phyloP scores from a whole-genome alignment of 345 rosid species.

The Raphanus raphanistrum region DNA sequence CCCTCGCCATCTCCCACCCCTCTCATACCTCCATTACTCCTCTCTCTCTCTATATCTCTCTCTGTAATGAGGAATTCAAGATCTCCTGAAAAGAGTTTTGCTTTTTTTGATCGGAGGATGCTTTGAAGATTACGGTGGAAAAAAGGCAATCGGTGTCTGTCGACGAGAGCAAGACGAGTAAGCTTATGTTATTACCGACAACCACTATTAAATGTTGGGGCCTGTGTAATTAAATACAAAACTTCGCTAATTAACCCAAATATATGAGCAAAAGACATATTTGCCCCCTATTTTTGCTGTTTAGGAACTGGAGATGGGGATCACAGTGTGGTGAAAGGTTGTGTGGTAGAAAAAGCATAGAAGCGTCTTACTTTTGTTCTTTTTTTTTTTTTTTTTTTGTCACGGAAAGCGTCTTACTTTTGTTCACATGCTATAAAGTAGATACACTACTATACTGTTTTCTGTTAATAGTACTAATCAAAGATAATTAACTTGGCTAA shows the following conservation, averaged over 20 bases:
- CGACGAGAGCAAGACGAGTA: not conserved
- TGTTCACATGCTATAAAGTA: too few species aligned
- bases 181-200: not conserved
- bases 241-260: not conserved
- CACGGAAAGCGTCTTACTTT: too few species aligned
- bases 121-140: slow-evolving; percentile 13
- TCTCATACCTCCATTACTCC: slow-evolving; percentile 57
- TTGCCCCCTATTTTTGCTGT: not conserved
- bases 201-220: not conserved
- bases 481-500: not conserved
- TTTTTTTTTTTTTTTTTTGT: too few species aligned
- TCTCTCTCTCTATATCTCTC: not conserved
- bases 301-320: not conserved
- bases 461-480: not conserved
- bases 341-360: too few species aligned
- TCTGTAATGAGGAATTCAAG: not conserved
- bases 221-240: not conserved
- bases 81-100: slow-evolving; percentile 8
- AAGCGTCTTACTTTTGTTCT: too few species aligned
- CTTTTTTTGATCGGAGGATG: slow-evolving; percentile 17
- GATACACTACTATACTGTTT: not conserved
- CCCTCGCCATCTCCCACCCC: slow-evolving; percentile 58
- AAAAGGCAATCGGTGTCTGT: slow-evolving; percentile 17
- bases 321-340: not conserved
- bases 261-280: not conserved